These are phyloP conservation scores for Acacia pycnantha DNA, from an alignment of 331 rosid species.

Conservation along the genomic window DNA sequence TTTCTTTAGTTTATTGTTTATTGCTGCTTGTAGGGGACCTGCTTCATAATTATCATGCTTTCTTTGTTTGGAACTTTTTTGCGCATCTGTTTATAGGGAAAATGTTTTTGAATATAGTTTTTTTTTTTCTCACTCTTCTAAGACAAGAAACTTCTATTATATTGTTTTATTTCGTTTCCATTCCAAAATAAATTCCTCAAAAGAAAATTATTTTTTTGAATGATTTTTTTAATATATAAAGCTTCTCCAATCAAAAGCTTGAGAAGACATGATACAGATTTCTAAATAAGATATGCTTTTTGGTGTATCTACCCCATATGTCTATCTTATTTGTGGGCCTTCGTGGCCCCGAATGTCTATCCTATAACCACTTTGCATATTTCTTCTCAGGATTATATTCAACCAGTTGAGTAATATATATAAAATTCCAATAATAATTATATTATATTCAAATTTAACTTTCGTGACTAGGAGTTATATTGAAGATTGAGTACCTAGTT, in stretches of 20 bases:
- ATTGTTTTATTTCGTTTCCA: background rate
- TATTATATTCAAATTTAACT: background rate
- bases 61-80: background rate
- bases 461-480: background rate
- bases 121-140: background rate
- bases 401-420: background rate
- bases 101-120: background rate
- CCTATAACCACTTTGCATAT: conserved; percentile 37
- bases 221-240: background rate
- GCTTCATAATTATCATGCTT: background rate
- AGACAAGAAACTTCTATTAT: background rate
- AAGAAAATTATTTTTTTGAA: background rate
- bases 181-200: background rate
- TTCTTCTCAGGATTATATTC: conserved; percentile 27
- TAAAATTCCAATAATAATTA: background rate
- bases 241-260: background rate
- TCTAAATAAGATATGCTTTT: conserved; percentile 16
- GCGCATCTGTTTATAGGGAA: background rate
- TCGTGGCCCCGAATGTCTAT: background rate
- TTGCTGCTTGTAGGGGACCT: background rate
- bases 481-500: background rate
- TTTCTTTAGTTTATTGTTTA: background rate
- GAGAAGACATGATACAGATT: background rate
- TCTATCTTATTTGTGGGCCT: conserved; percentile 12
- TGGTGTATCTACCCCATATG: conserved; percentile 12